These are phyloP conservation scores for Tetracladium marchalianum DNA, from an alignment of 495 filamentous ascomycete genomes.

Conservation along the genomic window DNA sequence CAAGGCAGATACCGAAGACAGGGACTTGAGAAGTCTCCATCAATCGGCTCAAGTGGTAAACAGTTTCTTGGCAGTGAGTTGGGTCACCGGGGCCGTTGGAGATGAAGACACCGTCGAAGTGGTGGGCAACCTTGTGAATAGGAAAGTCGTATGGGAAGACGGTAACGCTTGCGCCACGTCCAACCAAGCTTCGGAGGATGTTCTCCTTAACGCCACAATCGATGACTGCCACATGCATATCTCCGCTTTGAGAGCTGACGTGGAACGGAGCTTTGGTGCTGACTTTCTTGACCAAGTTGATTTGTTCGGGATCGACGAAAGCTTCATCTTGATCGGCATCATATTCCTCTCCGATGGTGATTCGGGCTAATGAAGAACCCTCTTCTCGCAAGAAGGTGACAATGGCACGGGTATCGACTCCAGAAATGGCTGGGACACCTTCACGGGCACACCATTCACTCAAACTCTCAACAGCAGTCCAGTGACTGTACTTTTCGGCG, in stretches of 20 bases:
- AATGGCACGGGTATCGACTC: slow-evolving; percentile 93
- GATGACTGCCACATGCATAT: slow-evolving; percentile 85
- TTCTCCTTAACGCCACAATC: slow-evolving; percentile 99
- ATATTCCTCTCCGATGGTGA: slow-evolving; percentile 95
- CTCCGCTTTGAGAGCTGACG: slow-evolving; percentile 65
- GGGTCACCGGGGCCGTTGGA: slow-evolving; percentile 97
- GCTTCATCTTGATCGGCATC: slow-evolving; percentile 98
- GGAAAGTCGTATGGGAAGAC: slow-evolving; percentile 93
- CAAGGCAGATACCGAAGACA: slow-evolving; percentile 94
- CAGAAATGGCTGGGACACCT: slow-evolving; percentile 91
- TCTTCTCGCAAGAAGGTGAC: slow-evolving; percentile 93
- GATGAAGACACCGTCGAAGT: slow-evolving; percentile 97
- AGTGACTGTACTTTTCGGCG: slow-evolving; percentile 89
- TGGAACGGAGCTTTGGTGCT: slow-evolving; percentile 98
- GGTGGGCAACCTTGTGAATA: slow-evolving; percentile 93
- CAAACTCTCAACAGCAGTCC: slow-evolving; percentile 93
- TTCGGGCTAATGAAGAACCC: slow-evolving; percentile 88
- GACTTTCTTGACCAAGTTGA: slow-evolving; percentile 90
- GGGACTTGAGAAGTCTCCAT: slow-evolving; percentile 87
- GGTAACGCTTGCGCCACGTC: slow-evolving; percentile 78
- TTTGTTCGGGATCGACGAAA: slow-evolving; percentile 87
- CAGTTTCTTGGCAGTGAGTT: slow-evolving; percentile 87
- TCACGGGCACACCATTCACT: slow-evolving; percentile 91
- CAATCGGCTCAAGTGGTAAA: slow-evolving; percentile 76
- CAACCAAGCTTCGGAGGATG: slow-evolving; percentile 87